Evolutionary conservation across 164 flowering plant genomes (phyloP).

Genomic region (Liriodendron chinense): DNA sequence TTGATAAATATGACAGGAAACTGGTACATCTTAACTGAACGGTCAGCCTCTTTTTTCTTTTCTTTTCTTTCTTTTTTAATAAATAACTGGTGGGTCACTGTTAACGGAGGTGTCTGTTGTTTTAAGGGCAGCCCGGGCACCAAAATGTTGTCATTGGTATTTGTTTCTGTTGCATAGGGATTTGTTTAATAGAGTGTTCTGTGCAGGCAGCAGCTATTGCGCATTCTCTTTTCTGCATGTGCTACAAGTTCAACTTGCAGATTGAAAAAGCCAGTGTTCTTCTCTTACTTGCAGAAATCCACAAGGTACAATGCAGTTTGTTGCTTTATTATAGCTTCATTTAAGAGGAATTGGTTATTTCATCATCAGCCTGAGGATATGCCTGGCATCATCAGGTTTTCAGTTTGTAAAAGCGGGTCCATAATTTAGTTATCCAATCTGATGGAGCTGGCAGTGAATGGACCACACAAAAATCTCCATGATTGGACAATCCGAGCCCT

Average conservation of each 20-base stretch:
- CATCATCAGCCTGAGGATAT: no score
- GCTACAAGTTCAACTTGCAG: constrained; percentile 85
- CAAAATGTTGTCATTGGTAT: not conserved
- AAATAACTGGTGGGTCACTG: not conserved
- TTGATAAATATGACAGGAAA: no score
- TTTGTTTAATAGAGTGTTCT: not conserved
- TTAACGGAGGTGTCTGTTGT: not conserved
- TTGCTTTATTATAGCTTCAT: no score
- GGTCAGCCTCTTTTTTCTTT: not conserved
- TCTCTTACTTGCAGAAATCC: constrained; percentile 87
- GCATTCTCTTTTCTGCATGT: constrained; percentile 75
- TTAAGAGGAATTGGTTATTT: no score
- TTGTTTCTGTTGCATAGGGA: not conserved
- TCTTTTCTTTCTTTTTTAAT: not conserved
- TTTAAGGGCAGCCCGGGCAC: not conserved
- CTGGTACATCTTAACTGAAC: not conserved
- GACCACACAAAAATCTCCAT: no score
- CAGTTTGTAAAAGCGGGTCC: no score
- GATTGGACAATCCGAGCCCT: no score
- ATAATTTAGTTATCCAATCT: no score
- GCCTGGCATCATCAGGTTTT: no score
- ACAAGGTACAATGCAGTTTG: constrained; percentile 51
- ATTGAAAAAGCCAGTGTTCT: constrained; percentile 82
- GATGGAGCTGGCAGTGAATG: no score
- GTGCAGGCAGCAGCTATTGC: constrained; percentile 85